Conservation (phyloP, 441 rosid species). For the Erysimum pusillum region DNA sequence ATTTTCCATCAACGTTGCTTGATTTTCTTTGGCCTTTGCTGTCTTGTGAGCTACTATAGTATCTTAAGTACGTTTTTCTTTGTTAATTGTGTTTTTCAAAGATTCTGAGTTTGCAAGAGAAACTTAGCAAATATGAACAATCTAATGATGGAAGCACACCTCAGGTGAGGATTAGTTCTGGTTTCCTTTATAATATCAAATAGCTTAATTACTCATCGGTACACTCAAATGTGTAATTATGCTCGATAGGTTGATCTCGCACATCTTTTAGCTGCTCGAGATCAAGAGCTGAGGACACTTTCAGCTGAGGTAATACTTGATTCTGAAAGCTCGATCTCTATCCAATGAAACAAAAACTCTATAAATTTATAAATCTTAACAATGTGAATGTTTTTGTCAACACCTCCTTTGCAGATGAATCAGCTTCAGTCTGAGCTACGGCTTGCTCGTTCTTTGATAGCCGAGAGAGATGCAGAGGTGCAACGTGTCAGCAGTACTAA, state of each 20-base stretch:
- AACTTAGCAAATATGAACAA: constrained; percentile 88
- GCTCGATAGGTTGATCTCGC: constrained; percentile 86
- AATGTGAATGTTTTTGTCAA: constrained; percentile 5
- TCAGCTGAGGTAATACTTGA: constrained; percentile 81
- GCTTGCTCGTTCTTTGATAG: constrained; percentile 90
- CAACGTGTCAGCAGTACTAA: constrained; percentile 78
- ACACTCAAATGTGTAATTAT: not conserved
- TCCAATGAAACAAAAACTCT: constrained; percentile 3
- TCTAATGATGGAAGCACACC: constrained; percentile 89
- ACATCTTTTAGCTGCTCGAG: constrained; percentile 93
- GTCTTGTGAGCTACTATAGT: constrained; percentile 13
- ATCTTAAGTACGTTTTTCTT: not conserved
- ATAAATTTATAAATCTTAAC: not conserved
- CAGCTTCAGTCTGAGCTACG: constrained; percentile 90
- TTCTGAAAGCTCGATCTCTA: too few species aligned
- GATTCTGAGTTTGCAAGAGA: constrained; percentile 91
- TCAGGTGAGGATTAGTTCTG: constrained; percentile 60
- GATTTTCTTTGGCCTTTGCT: constrained; percentile 4
- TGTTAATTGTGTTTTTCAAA: constrained; percentile 44
- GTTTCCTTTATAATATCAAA: not conserved
- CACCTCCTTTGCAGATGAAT: constrained; percentile 65
- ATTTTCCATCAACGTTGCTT: constrained; percentile 16
- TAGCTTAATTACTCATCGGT: not conserved
- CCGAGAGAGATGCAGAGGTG: constrained; percentile 87
- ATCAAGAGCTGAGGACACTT: constrained; percentile 90